phyloP scores from a whole-genome alignment of 2,329 filamentous ascomycete genomes.

The Aspergillus sp. region DNA sequence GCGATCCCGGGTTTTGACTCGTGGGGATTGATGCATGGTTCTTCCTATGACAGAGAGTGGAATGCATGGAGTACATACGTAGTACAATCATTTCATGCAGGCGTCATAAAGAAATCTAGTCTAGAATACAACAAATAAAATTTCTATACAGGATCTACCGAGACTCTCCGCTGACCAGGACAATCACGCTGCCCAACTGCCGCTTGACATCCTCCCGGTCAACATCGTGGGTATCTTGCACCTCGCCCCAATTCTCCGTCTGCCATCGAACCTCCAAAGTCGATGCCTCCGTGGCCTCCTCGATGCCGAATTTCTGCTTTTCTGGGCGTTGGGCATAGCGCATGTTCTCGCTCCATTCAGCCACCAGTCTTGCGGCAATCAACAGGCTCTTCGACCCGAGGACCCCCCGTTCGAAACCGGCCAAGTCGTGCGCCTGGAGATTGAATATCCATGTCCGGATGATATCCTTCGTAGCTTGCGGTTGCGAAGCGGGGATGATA shows the following conservation, averaged over 20 bases:
- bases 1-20: too few species aligned
- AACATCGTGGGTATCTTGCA: conserved; percentile 97
- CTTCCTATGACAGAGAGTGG: too few species aligned
- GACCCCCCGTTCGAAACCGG: conserved; percentile 73
- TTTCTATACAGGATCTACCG: conserved; percentile 9
- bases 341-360: conserved; percentile 79
- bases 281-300: conserved; percentile 69
- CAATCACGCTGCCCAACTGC: conserved; percentile 77
- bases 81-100: too few species aligned
- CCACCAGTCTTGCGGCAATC: conserved; percentile 64
- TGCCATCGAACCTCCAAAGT: conserved; percentile 87
- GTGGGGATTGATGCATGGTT: too few species aligned
- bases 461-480: conserved; percentile 64
- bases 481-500: conserved; percentile 69
- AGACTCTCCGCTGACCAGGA: conserved; percentile 61
- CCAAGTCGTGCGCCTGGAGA: conserved; percentile 70
- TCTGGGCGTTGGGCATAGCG: conserved; percentile 40
- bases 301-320: conserved; percentile 58
- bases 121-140: background rate
- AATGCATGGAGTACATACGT: too few species aligned
- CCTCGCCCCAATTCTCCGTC: conserved; percentile 85
- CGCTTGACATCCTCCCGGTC: conserved; percentile 80
- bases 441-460: conserved; percentile 68
- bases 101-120: background rate
- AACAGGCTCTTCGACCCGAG: conserved; percentile 83